Evolutionary conservation across 2,329 filamentous ascomycete genomes (phyloP).

Genomic region (Botryotinia convoluta): DNA sequence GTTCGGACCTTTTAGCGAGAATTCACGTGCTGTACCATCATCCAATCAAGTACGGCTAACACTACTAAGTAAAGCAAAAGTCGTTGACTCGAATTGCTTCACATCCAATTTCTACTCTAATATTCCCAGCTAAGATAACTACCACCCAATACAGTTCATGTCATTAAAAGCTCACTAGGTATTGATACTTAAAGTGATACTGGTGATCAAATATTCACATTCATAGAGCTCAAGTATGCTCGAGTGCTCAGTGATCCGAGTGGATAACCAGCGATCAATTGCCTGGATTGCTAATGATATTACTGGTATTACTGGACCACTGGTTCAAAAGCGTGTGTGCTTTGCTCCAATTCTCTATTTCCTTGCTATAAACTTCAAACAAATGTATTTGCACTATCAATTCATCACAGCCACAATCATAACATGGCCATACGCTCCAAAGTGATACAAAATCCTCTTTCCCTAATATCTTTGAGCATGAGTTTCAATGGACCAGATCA

Average conservation of each 20-base stretch:
- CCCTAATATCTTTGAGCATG: background rate
- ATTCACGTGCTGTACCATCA: background rate
- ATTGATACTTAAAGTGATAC: background rate
- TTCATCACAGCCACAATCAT: background rate
- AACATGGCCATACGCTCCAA: background rate
- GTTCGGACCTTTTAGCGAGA: slow-evolving; percentile 10
- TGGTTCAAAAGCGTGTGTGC: background rate
- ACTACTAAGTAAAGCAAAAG: background rate
- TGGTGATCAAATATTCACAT: background rate
- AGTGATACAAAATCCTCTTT: background rate
- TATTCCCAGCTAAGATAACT: background rate
- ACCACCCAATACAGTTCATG: background rate
- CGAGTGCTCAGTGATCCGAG: background rate
- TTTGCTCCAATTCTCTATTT: background rate
- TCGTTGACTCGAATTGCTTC: background rate
- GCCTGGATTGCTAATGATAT: background rate
- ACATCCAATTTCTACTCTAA: background rate
- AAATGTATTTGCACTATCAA: background rate
- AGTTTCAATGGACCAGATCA: background rate
- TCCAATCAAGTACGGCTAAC: background rate
- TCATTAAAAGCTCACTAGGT: background rate
- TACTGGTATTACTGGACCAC: background rate
- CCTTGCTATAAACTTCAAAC: background rate
- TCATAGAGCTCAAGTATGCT: background rate
- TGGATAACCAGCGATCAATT: background rate